Evolutionary conservation across 148 eudicot species (phyloP).

Genomic region (Spergularia marina): DNA sequence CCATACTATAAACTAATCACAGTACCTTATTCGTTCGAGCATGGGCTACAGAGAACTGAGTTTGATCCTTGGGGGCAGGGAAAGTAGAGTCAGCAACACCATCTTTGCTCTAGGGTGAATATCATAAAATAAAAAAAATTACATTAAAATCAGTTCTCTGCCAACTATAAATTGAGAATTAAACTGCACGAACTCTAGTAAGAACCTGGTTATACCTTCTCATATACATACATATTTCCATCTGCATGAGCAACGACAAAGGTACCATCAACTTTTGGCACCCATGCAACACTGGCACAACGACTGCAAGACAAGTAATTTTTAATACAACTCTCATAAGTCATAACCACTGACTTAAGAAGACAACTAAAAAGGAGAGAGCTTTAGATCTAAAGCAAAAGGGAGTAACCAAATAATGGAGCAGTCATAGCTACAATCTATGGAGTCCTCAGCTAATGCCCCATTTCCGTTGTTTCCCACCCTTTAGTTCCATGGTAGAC

Average conservation of each 20-base stretch:
- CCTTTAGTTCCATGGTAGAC: too few species aligned
- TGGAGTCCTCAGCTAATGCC: too few species aligned
- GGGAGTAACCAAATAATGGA: not conserved
- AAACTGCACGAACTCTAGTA: not conserved
- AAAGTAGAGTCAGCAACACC: slow-evolving; percentile 79
- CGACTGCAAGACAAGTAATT: slow-evolving; percentile 48
- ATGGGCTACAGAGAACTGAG: slow-evolving; percentile 80
- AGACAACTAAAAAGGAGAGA: not conserved
- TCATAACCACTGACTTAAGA: not conserved
- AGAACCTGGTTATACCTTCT: slow-evolving; percentile 58
- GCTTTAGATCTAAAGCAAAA: not conserved
- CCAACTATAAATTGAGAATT: not conserved
- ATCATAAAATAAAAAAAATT: not conserved
- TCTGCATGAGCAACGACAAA: slow-evolving; percentile 82
- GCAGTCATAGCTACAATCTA: not conserved
- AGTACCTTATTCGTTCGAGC: slow-evolving; percentile 75
- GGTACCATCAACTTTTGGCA: slow-evolving; percentile 78
- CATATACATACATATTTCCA: slow-evolving; percentile 85
- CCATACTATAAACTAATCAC: not conserved
- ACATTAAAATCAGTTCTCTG: slow-evolving; percentile 10
- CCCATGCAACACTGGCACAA: slow-evolving; percentile 84
- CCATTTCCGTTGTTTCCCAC: too few species aligned
- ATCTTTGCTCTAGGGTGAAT: slow-evolving; percentile 62
- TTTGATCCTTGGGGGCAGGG: slow-evolving; percentile 70
- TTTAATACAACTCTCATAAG: slow-evolving; percentile 3